Evolutionary conservation across 495 filamentous ascomycete species (phyloP), one percentile per base, ranked within the genome.

Genomic region (Aspergillus leporis): DNA sequence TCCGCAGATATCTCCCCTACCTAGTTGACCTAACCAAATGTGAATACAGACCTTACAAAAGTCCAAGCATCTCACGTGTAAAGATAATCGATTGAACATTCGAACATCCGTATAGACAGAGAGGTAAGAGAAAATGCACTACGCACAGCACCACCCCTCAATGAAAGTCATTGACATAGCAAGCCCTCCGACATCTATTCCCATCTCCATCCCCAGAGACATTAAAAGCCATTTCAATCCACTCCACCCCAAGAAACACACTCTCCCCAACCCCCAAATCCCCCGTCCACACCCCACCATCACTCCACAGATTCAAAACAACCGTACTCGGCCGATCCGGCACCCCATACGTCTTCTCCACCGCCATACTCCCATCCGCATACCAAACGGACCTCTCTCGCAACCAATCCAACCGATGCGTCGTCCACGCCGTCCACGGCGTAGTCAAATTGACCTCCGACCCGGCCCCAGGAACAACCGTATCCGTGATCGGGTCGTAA

Each of bases 181-280:
- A 47, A 1, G 19, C 18, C 19, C 8, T 47, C 13, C 21, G 43
- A 47, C 43, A 47, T 10, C 18, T n/a, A 12, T 4, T 7, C 38
- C 14, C 38, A 41, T 41, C 14, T 3, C 38, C 14, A 5, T 66
- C 63, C 1, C 61, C 55, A 0, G 74, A 71, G 0, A 66, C 51
- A 43, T 93, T 93, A 61, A 85, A 93, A 4, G 85, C 80, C 58
- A 92, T 63, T 64, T 92, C 88, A 22, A 92, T 82, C 82, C 87
- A 91, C 65, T 91, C 85, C 28, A 93, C 78, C 62, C 88, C 87
- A 62, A 91, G 69, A 53, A 82, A 81, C 4, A 90, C 87, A 25
- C 79, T 78, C 3, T 81, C 75, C 0, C 77, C 77, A 1, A 82
- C 63, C 9, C 61, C 76, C 87, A 93, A 88, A 60, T 90, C 86